Evolutionary conservation across 2,329 filamentous ascomycete species (phyloP).

Genomic region (Botryotinia calthae): DNA sequence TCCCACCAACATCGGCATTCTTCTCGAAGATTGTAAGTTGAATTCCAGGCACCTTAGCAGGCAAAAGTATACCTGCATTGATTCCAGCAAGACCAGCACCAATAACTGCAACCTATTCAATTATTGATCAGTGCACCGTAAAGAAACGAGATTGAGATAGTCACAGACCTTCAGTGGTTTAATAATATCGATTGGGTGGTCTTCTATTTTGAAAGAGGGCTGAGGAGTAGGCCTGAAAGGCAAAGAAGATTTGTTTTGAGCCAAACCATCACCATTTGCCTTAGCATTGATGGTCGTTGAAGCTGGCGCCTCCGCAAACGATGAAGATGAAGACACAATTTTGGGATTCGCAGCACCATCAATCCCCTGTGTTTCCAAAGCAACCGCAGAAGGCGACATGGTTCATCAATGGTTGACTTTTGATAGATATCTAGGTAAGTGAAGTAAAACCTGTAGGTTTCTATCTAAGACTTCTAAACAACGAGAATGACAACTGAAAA

Average conservation of each 20-base stretch:
- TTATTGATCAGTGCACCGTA: background rate
- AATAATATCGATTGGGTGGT: constrained; percentile 20
- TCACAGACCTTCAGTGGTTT: constrained; percentile 9
- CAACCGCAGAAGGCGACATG: constrained; percentile 12
- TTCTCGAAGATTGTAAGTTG: constrained; percentile 50
- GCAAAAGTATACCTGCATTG: constrained; percentile 62
- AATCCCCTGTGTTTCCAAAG: background rate
- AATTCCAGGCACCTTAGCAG: constrained; percentile 63
- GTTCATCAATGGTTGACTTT: background rate
- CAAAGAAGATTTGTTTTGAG: background rate
- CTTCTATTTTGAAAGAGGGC: constrained; percentile 21
- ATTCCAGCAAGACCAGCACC: constrained; percentile 64
- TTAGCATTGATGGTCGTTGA: background rate
- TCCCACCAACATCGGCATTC: constrained; percentile 45
- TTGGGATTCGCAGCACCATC: background rate
- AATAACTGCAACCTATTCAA: constrained; percentile 43
- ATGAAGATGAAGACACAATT: background rate
- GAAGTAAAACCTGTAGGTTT: background rate
- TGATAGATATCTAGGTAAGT: background rate
- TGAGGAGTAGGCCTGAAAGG: constrained; percentile 11
- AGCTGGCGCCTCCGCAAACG: background rate
- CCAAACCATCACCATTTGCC: background rate
- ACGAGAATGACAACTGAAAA: background rate
- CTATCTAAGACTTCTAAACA: background rate
- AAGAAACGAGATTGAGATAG: background rate